Evolutionary conservation across 495 filamentous ascomycete species (phyloP), one percentile per base, ranked within the genome.

Genomic region (Terfezia claveryi): DNA sequence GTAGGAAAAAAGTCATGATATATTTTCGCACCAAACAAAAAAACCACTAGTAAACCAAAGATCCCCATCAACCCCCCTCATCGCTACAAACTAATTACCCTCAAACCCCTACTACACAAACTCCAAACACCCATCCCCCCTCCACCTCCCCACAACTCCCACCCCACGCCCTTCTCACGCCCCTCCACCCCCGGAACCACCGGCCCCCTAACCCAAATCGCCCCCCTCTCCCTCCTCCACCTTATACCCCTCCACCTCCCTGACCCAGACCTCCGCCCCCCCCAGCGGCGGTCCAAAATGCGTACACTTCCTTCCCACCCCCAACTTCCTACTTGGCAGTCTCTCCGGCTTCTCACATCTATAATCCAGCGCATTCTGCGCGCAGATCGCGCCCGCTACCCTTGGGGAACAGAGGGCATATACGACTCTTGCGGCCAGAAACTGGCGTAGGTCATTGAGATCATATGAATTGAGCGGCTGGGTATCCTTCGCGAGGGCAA

Each of bases 341-440:
- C 23, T 56, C 57, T 16, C 67, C 60, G 52, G 63, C 16, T 38
- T 16, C 53, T 74, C 69, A 16, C 79, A 72, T 44, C 88, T 71
- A 64, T 99, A 96, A 64, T 99, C 91, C 61, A 85, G 89, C 37
- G 87, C 73, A 56, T 82, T 77, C 10, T 85, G 91, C 68, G 96
- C 88, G 2, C 77, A 67, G 16, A 88, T 77, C 1, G 91, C 83
- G 23, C 91, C 91, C 5, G 87, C 89, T 23, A 95, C 81, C 36
- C 76, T 74, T 8, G 88, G 71, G 4, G 84, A 80, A 50, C 87
- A 84, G 36, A 96, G 72, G 0, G 86, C 87, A 68, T 94, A 94
- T 20, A 92, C 73, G 51, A 94, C 72, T 37, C 87, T 78, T 10
- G 87, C 80, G 10, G 82, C 78, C 8, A 82, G 88, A 68, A 83